Percentiles rank a stretch among this genome's conserved stretches.
Evolutionary conservation across 2,329 filamentous ascomycete species (phyloP).

Genomic region (Phoma sp.): DNA sequence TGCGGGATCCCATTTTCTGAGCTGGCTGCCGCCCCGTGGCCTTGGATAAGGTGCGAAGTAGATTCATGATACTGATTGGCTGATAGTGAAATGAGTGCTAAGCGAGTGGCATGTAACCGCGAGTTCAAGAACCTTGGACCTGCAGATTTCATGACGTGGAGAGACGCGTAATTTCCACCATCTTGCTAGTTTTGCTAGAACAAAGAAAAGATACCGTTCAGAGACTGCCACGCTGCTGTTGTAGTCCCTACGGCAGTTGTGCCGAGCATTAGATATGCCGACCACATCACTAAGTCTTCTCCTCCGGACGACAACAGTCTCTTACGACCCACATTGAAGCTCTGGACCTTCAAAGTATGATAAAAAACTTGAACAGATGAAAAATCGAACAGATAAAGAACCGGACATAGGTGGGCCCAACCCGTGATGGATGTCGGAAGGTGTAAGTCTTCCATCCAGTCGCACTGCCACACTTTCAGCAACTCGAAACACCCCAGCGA

Average conservation of each 20-base stretch:
- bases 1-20: constrained; percentile 4
- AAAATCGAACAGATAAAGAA: too few relatives aligned
- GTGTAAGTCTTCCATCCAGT: neutral
- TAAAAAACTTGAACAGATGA: too few relatives aligned
- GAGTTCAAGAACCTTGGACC: constrained; percentile 6
- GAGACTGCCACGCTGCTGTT: constrained; percentile 2
- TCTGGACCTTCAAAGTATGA: too few relatives aligned
- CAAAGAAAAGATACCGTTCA: neutral
- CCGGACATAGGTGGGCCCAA: neutral
- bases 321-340: neutral
- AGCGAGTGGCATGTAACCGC: constrained; percentile 3
- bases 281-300: neutral
- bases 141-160: constrained; percentile 16
- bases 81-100: constrained; percentile 8
- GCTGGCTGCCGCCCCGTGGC: constrained; percentile 17
- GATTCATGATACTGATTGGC: constrained; percentile 10
- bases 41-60: constrained; percentile 1
- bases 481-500: constrained; percentile 4
- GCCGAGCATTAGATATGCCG: neutral
- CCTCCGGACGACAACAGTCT: neutral
- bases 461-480: neutral
- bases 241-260: neutral
- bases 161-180: constrained; percentile 10
- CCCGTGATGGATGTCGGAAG: neutral
- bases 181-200: neutral